Conservation (phyloP, 2,329 filamentous ascomycete genomes). For the Fusarium sulawesiense region DNA sequence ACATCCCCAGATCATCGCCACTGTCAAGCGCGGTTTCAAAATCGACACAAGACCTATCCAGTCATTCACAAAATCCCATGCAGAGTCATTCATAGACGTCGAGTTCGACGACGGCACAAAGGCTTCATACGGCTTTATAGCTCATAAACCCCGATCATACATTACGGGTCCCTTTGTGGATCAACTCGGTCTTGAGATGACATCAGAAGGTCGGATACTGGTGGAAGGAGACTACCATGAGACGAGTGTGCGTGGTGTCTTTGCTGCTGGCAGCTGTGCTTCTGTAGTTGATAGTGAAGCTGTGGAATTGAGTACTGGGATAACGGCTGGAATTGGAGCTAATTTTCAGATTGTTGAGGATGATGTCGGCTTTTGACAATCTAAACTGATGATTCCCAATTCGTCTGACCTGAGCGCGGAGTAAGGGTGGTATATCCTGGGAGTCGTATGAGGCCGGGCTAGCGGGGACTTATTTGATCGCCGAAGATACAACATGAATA, state of each 20-base stretch:
- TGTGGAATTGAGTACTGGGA: neutral
- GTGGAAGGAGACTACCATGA: neutral
- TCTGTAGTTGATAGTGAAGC: neutral
- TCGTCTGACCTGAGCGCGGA: neutral
- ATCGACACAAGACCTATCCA: neutral
- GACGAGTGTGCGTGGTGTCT: neutral
- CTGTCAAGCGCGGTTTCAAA: accelerated
- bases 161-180: accelerated
- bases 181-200: neutral
- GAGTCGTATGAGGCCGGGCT: accelerated
- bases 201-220: accelerated
- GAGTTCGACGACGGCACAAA: neutral
- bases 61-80: accelerated
- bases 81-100: neutral
- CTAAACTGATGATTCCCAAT: no score
- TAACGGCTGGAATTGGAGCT: neutral
- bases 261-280: neutral
- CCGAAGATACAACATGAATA: neutral
- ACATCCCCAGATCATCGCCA: neutral
- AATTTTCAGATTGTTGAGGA: slow-evolving; percentile 16
- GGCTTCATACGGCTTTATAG: neutral
- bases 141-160: neutral
- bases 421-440: neutral
- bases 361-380: no score
- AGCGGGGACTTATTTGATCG: neutral